Conservation (phyloP, 148 eudicot species). For the Silene uniflora region DNA sequence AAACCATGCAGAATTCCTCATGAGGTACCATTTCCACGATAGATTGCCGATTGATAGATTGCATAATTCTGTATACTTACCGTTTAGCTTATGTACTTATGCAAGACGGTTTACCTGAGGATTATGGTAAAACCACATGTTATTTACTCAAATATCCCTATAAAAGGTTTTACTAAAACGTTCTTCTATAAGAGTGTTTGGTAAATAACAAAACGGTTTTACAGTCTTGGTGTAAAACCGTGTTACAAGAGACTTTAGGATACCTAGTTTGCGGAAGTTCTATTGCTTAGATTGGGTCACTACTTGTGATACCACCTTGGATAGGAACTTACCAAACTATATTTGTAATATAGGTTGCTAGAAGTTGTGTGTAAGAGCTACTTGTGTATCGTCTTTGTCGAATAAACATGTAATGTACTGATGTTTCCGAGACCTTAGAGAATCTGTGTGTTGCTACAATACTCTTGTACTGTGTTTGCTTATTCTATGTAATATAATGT, state of each 20-base stretch:
- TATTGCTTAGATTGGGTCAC: too few species aligned
- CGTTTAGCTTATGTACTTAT: background rate
- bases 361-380: conserved; percentile 16
- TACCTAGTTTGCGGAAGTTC: background rate
- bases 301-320: conserved; percentile 14
- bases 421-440: background rate
- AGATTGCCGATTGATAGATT: too few species aligned
- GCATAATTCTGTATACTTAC: background rate
- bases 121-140: background rate
- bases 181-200: background rate
- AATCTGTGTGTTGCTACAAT: background rate
- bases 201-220: background rate
- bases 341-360: background rate
- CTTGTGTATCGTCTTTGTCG: conserved; percentile 6
- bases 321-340: background rate
- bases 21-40: too few species aligned
- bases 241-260: background rate
- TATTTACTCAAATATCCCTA: background rate
- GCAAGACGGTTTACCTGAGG: background rate
- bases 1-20: too few species aligned
- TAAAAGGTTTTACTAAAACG: too few species aligned
- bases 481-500: background rate
- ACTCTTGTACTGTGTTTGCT: background rate
- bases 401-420: background rate
- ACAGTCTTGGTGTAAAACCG: background rate